These are phyloP conservation scores for Spergularia azorica DNA, from an alignment of 179 eudicot species.

Conservation along the genomic window DNA sequence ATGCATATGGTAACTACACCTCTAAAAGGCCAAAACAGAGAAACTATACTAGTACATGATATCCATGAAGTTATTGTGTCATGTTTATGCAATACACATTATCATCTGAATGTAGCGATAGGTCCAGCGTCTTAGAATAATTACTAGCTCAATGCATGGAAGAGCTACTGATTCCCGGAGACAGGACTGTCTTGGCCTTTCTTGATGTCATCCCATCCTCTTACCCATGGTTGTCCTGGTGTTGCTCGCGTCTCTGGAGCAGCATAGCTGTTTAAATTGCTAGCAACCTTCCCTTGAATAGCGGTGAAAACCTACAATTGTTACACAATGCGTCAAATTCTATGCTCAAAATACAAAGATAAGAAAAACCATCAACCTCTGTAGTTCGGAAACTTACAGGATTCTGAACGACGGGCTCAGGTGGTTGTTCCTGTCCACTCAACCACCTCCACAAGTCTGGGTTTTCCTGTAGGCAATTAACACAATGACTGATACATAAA, in stretches of 20 bases:
- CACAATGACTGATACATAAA: not conserved
- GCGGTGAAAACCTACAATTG: slow-evolving; percentile 67
- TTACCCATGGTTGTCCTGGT: slow-evolving; percentile 94
- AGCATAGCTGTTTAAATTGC: slow-evolving; percentile 62
- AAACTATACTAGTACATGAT: too few relatives aligned
- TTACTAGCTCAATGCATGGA: not conserved
- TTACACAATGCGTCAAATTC: not conserved
- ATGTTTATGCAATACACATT: not conserved
- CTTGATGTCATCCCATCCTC: slow-evolving; percentile 98
- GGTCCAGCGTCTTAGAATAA: not conserved
- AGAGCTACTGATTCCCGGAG: slow-evolving; percentile 81
- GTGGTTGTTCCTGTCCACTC: slow-evolving; percentile 79
- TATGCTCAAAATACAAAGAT: not conserved
- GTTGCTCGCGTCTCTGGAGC: slow-evolving; percentile 83
- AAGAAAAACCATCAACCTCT: not conserved
- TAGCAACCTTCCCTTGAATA: slow-evolving; percentile 59
- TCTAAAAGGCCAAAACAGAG: too few relatives aligned
- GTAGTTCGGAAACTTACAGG: slow-evolving; percentile 50
- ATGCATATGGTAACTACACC: too few relatives aligned
- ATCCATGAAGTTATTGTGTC: too few relatives aligned
- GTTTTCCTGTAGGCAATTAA: slow-evolving; percentile 61
- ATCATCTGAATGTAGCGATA: not conserved
- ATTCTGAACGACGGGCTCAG: slow-evolving; percentile 60
- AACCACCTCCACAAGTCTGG: slow-evolving; percentile 98
- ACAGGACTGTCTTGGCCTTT: slow-evolving; percentile 69